Evolutionary conservation across 306 rosid genomes (phyloP).

Genomic region (Crotalaria pallida): DNA sequence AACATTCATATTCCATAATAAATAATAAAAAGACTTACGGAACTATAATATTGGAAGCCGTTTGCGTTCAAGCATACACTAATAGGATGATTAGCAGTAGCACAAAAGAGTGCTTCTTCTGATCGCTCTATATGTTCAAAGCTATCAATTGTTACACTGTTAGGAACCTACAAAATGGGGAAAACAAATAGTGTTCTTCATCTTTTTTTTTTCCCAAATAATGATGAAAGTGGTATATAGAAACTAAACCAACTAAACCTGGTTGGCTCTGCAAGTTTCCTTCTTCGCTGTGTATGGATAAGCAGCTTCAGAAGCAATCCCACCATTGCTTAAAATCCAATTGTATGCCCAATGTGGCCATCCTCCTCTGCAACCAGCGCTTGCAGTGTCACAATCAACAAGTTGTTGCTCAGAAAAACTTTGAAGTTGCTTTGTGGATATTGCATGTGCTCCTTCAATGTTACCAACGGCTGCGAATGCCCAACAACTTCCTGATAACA

Average conservation of each 20-base stretch:
- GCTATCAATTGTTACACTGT: neutral
- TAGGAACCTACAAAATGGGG: neutral
- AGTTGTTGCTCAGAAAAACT: constrained; percentile 14
- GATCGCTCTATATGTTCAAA: constrained; percentile 34
- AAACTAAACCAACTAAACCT: constrained; percentile 19
- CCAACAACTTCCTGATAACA: constrained; percentile 3
- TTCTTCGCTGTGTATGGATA: neutral
- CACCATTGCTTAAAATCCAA: constrained; percentile 8
- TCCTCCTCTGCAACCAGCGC: neutral
- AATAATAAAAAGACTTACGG: constrained; percentile 9
- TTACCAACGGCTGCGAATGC: neutral
- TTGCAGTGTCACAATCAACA: neutral
- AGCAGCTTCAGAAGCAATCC: neutral
- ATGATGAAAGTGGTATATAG: neutral
- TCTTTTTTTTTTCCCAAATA: no score
- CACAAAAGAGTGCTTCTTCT: constrained; percentile 36
- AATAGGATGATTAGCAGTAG: constrained; percentile 42
- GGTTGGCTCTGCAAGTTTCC: constrained; percentile 33
- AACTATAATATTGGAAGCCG: constrained; percentile 33
- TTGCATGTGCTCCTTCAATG: constrained; percentile 21
- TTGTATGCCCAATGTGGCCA: constrained; percentile 29
- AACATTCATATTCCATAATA: no score
- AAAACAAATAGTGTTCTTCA: neutral
- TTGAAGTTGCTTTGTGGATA: neutral
- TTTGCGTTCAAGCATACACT: constrained; percentile 27